phyloP scores from a whole-genome alignment of 1,139 yeast genomes.

The Lodderomyces oxycetoniae region DNA sequence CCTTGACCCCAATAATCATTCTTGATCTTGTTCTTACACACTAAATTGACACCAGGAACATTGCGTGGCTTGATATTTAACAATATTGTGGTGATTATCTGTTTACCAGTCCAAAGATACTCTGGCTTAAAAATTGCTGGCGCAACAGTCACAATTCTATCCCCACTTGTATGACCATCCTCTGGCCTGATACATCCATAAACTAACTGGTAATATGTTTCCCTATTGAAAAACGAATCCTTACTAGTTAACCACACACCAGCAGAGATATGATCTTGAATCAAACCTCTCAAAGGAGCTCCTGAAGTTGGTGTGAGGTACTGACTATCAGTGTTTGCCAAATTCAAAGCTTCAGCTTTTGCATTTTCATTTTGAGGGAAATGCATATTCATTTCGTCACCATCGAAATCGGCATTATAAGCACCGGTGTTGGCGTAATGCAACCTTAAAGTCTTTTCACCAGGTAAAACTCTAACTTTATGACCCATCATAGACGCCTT shows the following conservation, averaged over 20 bases:
- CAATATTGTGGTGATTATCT: slow-evolving; percentile 84
- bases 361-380: slow-evolving; percentile 99
- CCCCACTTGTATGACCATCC: slow-evolving; percentile 87
- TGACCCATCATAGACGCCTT: slow-evolving; percentile 99
- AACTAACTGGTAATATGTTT: slow-evolving; percentile 85
- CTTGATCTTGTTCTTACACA: slow-evolving; percentile 83
- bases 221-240: slow-evolving; percentile 87
- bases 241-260: slow-evolving; percentile 97
- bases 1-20: slow-evolving; percentile 91
- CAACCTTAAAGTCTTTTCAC: slow-evolving; percentile 91
- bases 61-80: slow-evolving; percentile 80
- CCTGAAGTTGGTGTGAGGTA: slow-evolving; percentile 98
- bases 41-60: slow-evolving; percentile 86
- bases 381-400: slow-evolving; percentile 99
- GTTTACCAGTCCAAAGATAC: slow-evolving; percentile 98
- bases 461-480: slow-evolving; percentile 92
- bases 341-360: slow-evolving; percentile 88
- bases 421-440: slow-evolving; percentile 99
- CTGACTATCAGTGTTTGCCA: slow-evolving; percentile 96
- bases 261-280: slow-evolving; percentile 98
- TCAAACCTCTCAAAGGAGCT: slow-evolving; percentile 95
- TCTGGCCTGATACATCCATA: slow-evolving; percentile 96
- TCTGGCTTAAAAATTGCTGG: slow-evolving; percentile 86
- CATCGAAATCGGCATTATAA: slow-evolving; percentile 98
- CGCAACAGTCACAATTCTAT: slow-evolving; percentile 73